phyloP scores from a whole-genome alignment of 1,284 basidiomycete species.

The Tylopilus sp. region DNA sequence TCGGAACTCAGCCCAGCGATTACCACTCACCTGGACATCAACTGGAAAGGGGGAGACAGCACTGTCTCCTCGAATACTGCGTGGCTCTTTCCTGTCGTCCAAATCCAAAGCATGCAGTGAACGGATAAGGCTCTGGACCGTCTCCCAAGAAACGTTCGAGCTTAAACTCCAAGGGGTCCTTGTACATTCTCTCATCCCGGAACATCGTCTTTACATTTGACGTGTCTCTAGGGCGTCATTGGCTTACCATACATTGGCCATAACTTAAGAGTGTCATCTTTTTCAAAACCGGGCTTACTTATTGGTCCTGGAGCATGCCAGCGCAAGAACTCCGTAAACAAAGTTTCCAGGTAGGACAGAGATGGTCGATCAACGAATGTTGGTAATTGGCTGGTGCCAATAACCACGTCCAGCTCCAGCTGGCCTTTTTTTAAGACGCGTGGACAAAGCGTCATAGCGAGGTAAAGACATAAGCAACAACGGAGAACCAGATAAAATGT shows the following conservation, averaged over 20 bases:
- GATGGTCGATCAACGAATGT: conserved; percentile 26
- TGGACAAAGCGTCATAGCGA: conserved; percentile 27
- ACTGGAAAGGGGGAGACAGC: not conserved
- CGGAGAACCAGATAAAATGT: not conserved
- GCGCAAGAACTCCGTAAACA: conserved; percentile 49
- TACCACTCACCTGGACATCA: conserved; percentile 12
- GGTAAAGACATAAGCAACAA: conserved; percentile 12
- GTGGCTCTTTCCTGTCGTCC: conserved; percentile 44
- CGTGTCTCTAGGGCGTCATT: no score
- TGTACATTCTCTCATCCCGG: conserved; percentile 15
- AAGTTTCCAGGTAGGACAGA: conserved; percentile 28
- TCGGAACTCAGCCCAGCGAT: not conserved
- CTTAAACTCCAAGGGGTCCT: conserved; percentile 16
- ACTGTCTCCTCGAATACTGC: not conserved
- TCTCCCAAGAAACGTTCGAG: conserved; percentile 24
- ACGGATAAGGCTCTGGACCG: conserved; percentile 45
- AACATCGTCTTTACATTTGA: conserved; percentile 1
- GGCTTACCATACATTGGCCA: conserved; percentile 24
- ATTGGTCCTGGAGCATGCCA: conserved; percentile 51
- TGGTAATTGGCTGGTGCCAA: conserved; percentile 42
- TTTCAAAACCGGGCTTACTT: conserved; percentile 34
- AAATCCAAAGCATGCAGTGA: conserved; percentile 48
- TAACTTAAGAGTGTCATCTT: conserved; percentile 5
- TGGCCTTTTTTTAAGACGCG: conserved; percentile 44
- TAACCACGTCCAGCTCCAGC: conserved; percentile 51